Conservation (phyloP, 2,329 filamentous ascomycete species). For the Westerdykella aurantiaca region DNA sequence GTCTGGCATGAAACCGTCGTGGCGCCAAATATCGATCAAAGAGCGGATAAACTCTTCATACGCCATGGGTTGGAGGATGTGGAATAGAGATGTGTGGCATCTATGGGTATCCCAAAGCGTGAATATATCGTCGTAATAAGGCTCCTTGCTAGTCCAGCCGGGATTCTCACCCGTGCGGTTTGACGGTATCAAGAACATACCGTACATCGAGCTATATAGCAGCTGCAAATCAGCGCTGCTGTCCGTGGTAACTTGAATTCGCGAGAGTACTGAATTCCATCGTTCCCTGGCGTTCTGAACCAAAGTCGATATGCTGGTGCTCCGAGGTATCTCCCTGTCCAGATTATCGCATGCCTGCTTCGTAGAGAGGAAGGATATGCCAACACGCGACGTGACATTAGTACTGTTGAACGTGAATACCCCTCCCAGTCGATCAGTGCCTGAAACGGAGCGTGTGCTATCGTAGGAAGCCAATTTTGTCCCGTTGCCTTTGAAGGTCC, state of each 20-base stretch:
- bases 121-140: slow-evolving; percentile 67
- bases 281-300: slow-evolving; percentile 44
- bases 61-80: slow-evolving; percentile 57
- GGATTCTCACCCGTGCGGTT: slow-evolving; percentile 69
- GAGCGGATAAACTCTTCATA: slow-evolving; percentile 63
- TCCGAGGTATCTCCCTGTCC: slow-evolving; percentile 50
- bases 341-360: slow-evolving; percentile 56
- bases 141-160: slow-evolving; percentile 57
- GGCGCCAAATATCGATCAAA: slow-evolving; percentile 61
- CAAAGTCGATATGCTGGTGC: slow-evolving; percentile 42
- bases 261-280: slow-evolving; percentile 61
- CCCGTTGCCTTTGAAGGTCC: too few species aligned
- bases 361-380: slow-evolving; percentile 45
- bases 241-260: slow-evolving; percentile 56
- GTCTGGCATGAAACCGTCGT: slow-evolving; percentile 61
- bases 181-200: slow-evolving; percentile 63
- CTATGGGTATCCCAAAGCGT: slow-evolving; percentile 63
- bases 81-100: slow-evolving; percentile 59
- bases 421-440: too few species aligned
- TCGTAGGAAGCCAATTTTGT: too few species aligned
- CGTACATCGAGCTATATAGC: slow-evolving; percentile 64
- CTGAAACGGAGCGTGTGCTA: too few species aligned
- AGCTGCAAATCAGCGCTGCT: slow-evolving; percentile 53
- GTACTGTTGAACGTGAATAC: too few species aligned
- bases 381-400: too few species aligned